These are phyloP conservation scores for Coffea canephora DNA, from an alignment of 257 asterid species.

Conservation along the genomic window DNA sequence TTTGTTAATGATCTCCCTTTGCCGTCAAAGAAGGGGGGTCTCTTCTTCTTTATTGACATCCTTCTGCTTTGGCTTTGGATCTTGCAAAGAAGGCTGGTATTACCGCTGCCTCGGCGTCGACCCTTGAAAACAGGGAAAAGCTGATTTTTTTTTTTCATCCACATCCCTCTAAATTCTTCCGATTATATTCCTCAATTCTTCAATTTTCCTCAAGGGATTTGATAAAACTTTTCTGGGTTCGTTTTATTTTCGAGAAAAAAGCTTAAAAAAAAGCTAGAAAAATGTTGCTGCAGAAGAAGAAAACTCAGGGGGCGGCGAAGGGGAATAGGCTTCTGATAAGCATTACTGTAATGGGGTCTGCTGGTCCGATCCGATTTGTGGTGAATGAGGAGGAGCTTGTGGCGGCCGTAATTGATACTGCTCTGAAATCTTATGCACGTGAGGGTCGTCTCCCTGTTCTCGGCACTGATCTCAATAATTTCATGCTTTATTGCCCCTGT, in stretches of 20 bases:
- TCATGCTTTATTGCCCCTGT: conserved; percentile 71
- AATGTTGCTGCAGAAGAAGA: conserved; percentile 84
- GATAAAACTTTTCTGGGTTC: neutral
- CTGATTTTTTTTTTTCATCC: conserved; percentile 7
- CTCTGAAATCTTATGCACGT: conserved; percentile 76
- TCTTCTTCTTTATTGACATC: conserved; percentile 38
- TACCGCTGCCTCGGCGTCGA: conserved; percentile 91
- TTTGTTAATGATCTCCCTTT: conserved; percentile 65
- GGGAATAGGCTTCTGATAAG: conserved; percentile 70
- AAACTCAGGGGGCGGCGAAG: conserved; percentile 51
- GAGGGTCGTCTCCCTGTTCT: conserved; percentile 90
- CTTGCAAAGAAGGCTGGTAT: conserved; percentile 96
- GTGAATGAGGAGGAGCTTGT: conserved; percentile 76
- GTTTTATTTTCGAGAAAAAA: conserved; percentile 6
- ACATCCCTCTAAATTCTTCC: neutral
- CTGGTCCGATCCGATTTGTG: conserved; percentile 91
- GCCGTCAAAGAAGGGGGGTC: conserved; percentile 65
- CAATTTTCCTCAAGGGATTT: neutral
- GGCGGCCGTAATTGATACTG: conserved; percentile 69
- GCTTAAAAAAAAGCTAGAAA: conserved; percentile 11
- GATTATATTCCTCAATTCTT: neutral
- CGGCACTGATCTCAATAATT: conserved; percentile 62
- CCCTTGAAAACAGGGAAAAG: conserved; percentile 39
- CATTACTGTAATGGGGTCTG: conserved; percentile 76
- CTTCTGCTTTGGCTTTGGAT: conserved; percentile 57